These are phyloP conservation scores for Acanthamoeba lenticulata DNA, from an alignment of 208 protist genomes.

Conservation along the genomic window DNA sequence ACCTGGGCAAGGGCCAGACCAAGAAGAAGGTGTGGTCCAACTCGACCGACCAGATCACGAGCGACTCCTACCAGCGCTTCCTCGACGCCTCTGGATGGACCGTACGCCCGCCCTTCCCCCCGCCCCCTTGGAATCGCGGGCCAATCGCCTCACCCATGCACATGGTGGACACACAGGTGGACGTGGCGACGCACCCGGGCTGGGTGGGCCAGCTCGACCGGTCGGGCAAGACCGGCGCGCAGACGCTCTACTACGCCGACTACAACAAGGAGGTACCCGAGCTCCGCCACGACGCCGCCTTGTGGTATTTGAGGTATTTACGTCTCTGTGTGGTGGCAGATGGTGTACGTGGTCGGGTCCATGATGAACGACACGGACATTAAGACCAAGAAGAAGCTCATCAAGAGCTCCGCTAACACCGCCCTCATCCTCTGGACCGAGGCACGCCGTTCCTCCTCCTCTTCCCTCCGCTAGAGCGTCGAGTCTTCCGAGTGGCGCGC, in stretches of 20 bases:
- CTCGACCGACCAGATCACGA: not conserved
- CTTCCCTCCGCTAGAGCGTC: not conserved
- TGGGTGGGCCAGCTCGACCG: not conserved
- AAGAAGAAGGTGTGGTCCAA: conserved; percentile 39
- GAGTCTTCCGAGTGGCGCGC: too few relatives aligned
- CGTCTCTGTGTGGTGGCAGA: not conserved
- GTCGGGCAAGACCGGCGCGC: not conserved
- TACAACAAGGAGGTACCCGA: conserved; percentile 7
- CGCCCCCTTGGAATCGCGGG: not conserved
- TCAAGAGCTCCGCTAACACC: not conserved
- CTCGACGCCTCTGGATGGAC: conserved; percentile 18
- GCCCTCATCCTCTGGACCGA: not conserved
- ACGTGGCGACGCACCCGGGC: not conserved
- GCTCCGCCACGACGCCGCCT: not conserved
- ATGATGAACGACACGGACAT: not conserved
- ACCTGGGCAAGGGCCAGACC: conserved; percentile 14
- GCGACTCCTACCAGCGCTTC: not conserved
- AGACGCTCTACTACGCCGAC: conserved; percentile 20
- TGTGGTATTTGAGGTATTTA: not conserved
- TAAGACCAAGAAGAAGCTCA: conserved; percentile 7
- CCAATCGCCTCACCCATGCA: not conserved
- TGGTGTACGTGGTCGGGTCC: not conserved
- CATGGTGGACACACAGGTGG: not conserved
- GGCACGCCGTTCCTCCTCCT: not conserved
- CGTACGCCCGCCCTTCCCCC: not conserved